Conservation (phyloP, 2,329 filamentous ascomycete species). For the Penicillium verrucosum region DNA sequence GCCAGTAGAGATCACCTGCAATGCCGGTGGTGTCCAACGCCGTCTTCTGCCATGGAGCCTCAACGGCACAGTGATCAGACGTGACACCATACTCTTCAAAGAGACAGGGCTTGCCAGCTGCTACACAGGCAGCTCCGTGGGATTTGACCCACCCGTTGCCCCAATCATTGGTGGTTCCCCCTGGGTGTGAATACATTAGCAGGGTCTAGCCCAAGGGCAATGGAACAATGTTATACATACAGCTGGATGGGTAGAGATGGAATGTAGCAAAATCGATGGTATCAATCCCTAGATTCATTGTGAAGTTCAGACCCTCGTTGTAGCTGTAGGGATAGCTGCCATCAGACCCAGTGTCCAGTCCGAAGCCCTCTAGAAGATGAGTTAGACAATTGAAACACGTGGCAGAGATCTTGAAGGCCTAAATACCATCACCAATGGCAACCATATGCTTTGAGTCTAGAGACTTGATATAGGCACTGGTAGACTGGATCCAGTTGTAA, state of each 20-base stretch:
- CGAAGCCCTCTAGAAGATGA: conserved; percentile 53
- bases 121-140: conserved; percentile 42
- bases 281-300: conserved; percentile 50
- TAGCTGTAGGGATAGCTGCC: conserved; percentile 53
- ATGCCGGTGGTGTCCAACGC: conserved; percentile 34
- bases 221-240: conserved; percentile 25
- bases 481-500: conserved; percentile 57
- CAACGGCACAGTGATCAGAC: conserved; percentile 26
- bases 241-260: conserved; percentile 51
- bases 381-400: background rate
- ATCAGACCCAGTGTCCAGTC: conserved; percentile 46
- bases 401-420: background rate
- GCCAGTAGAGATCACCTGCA: conserved; percentile 41
- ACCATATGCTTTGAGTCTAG: conserved; percentile 62
- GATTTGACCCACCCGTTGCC: conserved; percentile 49
- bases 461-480: conserved; percentile 61
- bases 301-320: conserved; percentile 53
- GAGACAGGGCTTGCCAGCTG: conserved; percentile 40
- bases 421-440: conserved; percentile 53
- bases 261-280: conserved; percentile 57
- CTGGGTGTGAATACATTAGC: conserved; percentile 13
- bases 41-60: conserved; percentile 37
- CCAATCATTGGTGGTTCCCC: conserved; percentile 41
- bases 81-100: conserved; percentile 43
- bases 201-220: background rate